Base-by-base conservation (phyloP, 106 monocot genomes). In the Alisma plantagoaquatica region DNA sequence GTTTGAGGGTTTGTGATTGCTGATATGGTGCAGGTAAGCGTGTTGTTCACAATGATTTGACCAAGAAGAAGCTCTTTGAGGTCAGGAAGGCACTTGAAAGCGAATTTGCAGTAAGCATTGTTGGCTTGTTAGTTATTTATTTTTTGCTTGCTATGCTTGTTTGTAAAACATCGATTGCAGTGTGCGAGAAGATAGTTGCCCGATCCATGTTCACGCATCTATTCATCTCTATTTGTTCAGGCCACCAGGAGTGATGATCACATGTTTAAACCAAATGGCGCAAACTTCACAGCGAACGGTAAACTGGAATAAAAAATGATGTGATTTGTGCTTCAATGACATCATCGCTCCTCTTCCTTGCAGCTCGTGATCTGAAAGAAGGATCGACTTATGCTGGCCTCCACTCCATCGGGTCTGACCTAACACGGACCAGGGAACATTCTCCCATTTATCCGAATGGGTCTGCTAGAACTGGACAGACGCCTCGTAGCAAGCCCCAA, bases 381-480 rank as follows among this genome's bases (percentile, higher is more conserved):
- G 79, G 46, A 9, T 91, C 91, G 3, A 91, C 91, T 6, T 76
- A 66, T 14, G 91, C 77, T 19, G 70, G 55, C 20, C 69, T 91
- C 38, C 77, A 91, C 51, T 91, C 91, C 31, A 68, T 91, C 35
- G 91, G 91, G 21, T 91, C 91, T 42, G 91, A 91, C 54, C 61
- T 80, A 15, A 91, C 91, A 19, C 81, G 80, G 32, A 91, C 91
- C 26, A 51, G 46, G 43, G 81, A 56, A 12, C 56, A 53, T 25
- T 70, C 77, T 14, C 69, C 77, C 25, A 63, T 48, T 28, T 29
- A 67, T 33, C 74, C 66, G 17, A 69, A 51, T 22, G 72, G 58
- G 41, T 77, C 70, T 23, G 10, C 47, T 31, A 57, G 23, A 20
- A 70, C 50, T 27, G 66, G 60, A 23, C 66, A 72, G 12, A 25